These are phyloP conservation scores for Gossypium gossypioides DNA, from an alignment of 441 rosid genomes.

Conservation along the genomic window DNA sequence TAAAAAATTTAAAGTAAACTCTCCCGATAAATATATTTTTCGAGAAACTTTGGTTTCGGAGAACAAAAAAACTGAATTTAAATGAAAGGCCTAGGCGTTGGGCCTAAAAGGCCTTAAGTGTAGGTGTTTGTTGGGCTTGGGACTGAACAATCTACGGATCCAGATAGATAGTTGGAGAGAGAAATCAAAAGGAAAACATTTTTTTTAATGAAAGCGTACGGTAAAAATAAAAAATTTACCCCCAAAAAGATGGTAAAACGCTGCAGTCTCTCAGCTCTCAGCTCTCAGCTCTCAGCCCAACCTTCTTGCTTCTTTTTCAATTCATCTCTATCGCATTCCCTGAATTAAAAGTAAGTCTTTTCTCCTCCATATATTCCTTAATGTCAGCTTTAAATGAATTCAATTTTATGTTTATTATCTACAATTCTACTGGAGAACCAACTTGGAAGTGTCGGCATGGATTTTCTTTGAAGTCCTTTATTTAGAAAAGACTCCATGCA, in stretches of 20 bases:
- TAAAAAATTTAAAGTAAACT: too few relatives aligned
- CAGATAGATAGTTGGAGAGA: neutral
- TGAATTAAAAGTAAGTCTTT: neutral
- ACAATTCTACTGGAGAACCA: neutral
- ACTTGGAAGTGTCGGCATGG: neutral
- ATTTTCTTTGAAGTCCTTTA: neutral
- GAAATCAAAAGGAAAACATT: neutral
- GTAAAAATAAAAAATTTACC: neutral
- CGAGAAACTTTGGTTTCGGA: too few relatives aligned
- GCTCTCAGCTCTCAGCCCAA: conserved; percentile 12
- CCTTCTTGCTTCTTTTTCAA: conserved; percentile 11
- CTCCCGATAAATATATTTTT: too few relatives aligned
- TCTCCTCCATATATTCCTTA: conserved; percentile 9
- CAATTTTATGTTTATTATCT: neutral
- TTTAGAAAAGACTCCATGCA: neutral
- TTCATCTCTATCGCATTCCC: conserved; percentile 8
- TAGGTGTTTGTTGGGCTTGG: neutral
- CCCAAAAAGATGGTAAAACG: conserved; percentile 46
- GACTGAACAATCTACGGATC: neutral
- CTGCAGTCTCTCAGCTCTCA: conserved; percentile 22
- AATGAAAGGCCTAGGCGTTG: neutral
- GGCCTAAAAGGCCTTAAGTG: neutral
- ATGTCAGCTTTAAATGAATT: neutral
- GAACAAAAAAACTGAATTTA: neutral
- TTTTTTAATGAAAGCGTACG: neutral